phyloP scores from a whole-genome alignment of 1,284 basidiomycete species.

The Golubevia sp. region DNA sequence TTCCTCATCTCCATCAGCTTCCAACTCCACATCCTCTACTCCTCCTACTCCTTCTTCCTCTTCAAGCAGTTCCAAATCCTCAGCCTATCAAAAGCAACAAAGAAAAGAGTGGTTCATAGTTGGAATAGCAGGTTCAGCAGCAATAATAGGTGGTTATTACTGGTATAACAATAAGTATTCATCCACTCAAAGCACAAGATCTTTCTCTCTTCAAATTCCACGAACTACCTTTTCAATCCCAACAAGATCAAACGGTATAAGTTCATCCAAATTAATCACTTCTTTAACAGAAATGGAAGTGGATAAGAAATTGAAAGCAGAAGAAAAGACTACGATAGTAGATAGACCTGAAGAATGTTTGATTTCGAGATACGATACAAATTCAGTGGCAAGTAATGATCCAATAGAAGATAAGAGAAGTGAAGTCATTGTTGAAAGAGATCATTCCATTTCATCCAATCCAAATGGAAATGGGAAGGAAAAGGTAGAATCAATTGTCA shows the following conservation, averaged over 20 bases:
- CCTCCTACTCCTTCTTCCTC: slow-evolving; percentile 17
- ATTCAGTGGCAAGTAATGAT: slow-evolving; percentile 50
- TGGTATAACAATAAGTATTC: slow-evolving; percentile 44
- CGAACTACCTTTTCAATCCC: slow-evolving; percentile 48
- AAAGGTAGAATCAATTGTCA: neutral
- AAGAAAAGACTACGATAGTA: slow-evolving; percentile 48
- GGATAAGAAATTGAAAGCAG: slow-evolving; percentile 39
- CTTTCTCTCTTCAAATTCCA: slow-evolving; percentile 34
- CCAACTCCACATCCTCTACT: slow-evolving; percentile 3
- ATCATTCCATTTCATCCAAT: slow-evolving; percentile 30
- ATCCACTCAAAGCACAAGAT: slow-evolving; percentile 16
- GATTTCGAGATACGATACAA: slow-evolving; percentile 56
- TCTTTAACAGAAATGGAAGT: slow-evolving; percentile 46
- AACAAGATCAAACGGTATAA: slow-evolving; percentile 21
- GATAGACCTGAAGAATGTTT: slow-evolving; percentile 46
- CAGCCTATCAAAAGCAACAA: slow-evolving; percentile 39
- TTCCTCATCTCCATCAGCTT: slow-evolving; percentile 3
- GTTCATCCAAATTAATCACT: slow-evolving; percentile 43
- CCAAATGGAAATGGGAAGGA: neutral
- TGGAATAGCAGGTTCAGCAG: slow-evolving; percentile 49
- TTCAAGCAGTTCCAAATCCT: slow-evolving; percentile 14
- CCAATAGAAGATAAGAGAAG: slow-evolving; percentile 56
- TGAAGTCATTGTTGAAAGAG: slow-evolving; percentile 57
- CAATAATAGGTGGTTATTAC: slow-evolving; percentile 52
- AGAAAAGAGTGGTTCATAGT: slow-evolving; percentile 54